These are phyloP conservation scores for Pyrenochaeta sp. DNA, from an alignment of 2,329 filamentous ascomycete species.

Conservation along the genomic window DNA sequence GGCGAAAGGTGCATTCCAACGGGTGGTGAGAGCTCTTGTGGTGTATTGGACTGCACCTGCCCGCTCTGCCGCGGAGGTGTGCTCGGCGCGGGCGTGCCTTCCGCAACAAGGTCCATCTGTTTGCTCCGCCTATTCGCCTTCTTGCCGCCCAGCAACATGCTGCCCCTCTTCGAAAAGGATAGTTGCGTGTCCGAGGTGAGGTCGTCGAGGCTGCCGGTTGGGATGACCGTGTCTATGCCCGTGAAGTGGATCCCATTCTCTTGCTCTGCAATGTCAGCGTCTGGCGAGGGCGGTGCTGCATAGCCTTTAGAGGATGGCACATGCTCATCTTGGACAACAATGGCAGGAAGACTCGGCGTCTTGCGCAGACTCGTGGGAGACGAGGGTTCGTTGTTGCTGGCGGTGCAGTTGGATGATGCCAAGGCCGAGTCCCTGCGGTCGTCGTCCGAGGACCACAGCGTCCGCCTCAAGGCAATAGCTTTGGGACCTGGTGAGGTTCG, in stretches of 20 bases:
- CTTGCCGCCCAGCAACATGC: slow-evolving; percentile 64
- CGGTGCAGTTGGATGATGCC: slow-evolving; percentile 46
- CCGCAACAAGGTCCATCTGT: slow-evolving; percentile 34
- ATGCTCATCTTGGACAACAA: slow-evolving; percentile 55
- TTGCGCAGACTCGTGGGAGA: slow-evolving; percentile 43
- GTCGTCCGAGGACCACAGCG: slow-evolving; percentile 43
- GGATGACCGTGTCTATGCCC: slow-evolving; percentile 64
- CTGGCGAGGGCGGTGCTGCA: slow-evolving; percentile 14
- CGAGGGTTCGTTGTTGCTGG: slow-evolving; percentile 41
- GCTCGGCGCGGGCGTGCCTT: slow-evolving; percentile 24
- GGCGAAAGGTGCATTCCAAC: slow-evolving; percentile 38
- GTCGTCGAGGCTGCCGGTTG: slow-evolving; percentile 62
- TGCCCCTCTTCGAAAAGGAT: slow-evolving; percentile 68
- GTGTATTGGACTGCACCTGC: slow-evolving; percentile 21
- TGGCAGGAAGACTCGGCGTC: slow-evolving; percentile 55
- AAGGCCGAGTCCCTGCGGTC: slow-evolving; percentile 52
- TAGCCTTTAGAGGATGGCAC: slow-evolving; percentile 10
- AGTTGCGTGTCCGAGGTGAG: slow-evolving; percentile 60
- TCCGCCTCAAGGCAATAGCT: slow-evolving; percentile 40
- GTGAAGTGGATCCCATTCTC: slow-evolving; percentile 49
- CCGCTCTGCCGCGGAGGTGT: slow-evolving; percentile 24
- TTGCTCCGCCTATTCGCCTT: slow-evolving; percentile 53
- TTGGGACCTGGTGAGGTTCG: slow-evolving; percentile 49
- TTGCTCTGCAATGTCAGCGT: slow-evolving; percentile 10
- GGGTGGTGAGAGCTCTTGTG: slow-evolving; percentile 26